Base-by-base conservation (phyloP, 495 filamentous ascomycete species). In the Entonaema liquescens region DNA sequence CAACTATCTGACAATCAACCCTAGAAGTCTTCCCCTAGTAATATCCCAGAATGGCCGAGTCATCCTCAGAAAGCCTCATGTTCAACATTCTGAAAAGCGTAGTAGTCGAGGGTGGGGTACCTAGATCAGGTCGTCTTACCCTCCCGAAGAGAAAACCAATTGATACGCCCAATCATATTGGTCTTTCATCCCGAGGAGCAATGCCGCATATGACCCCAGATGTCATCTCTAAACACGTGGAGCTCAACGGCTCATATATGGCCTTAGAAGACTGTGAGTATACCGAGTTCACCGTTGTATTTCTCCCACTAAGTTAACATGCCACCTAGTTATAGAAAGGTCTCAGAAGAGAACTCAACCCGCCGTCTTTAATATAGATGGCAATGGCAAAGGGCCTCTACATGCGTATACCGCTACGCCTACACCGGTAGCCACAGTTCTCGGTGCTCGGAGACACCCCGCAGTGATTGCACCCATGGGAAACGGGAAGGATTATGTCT, bases 221-320 rank as follows among this genome's bases (percentile, higher is more conserved):
- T 83, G 90, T 91, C 70, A 80, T 95, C 68, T 78, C 79, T 26
- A 87, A 89, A 36, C 85, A 91, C 68, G 88, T 89, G 6, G 74
- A 86, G 5, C 83, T 94, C 44, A 80, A 79, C 19, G 92, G 91
- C 53, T 82, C 93, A 25, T 97, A 95, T 78, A 82, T 93, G 62
- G 93, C 91, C 12, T 79, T 98, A 12, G 95, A 99, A 85, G 96
- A 99, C 79, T 99, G 95, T 98, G 82, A 82, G 90, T 86, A 28
- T 47, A 12, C 4, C 1, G 2, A 19, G 15, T 5, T 8, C 21
- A 9, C 31, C 38, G 50, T 29, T 36, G 17, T 38, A 12, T 61
- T 19, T 88, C 3, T 69, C 89, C 36, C 87, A 49, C 85, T 72
- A 78, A 1, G 6, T 56, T 73, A 60, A 73, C 58, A 54, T 15